Conservation (phyloP, 2,329 filamentous ascomycete genomes). For the Hortaea sp. region DNA sequence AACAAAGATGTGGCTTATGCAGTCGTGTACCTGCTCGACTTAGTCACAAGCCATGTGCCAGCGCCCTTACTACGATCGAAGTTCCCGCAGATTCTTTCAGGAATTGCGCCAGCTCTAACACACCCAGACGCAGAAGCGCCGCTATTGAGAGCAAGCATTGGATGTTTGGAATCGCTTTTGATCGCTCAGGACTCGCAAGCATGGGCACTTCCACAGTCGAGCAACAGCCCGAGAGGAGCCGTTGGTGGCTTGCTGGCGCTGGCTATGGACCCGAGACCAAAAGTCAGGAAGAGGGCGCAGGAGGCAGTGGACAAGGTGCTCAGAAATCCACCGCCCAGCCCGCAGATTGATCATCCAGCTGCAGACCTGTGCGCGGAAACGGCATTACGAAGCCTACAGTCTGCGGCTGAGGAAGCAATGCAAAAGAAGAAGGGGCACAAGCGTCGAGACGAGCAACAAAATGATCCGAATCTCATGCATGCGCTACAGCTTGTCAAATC, state of each 20-base stretch:
- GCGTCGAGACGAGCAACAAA: constrained; percentile 53
- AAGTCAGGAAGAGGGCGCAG: constrained; percentile 86
- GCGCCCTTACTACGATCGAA: constrained; percentile 83
- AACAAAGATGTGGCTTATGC: constrained; percentile 78
- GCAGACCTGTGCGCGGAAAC: constrained; percentile 94
- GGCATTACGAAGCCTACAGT: constrained; percentile 67
- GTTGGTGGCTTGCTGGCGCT: constrained; percentile 78
- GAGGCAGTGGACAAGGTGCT: constrained; percentile 79
- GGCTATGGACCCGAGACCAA: constrained; percentile 77
- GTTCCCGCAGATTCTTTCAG: constrained; percentile 84
- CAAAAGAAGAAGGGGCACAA: constrained; percentile 57
- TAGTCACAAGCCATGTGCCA: constrained; percentile 76
- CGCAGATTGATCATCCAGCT: constrained; percentile 85
- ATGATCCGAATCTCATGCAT: constrained; percentile 69
- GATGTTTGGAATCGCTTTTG: constrained; percentile 84
- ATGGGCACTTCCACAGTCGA: constrained; percentile 76
- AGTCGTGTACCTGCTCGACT: constrained; percentile 89
- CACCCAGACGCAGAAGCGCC: constrained; percentile 76
- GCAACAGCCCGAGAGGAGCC: constrained; percentile 77
- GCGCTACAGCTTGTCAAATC: constrained; percentile 86
- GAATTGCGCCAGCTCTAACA: constrained; percentile 74
- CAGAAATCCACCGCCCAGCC: constrained; percentile 76
- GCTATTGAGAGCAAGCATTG: constrained; percentile 76
- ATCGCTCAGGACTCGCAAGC: constrained; percentile 76
- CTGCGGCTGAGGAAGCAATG: constrained; percentile 60